These are phyloP conservation scores for Penicillium sp. DNA, from an alignment of 2,329 filamentous ascomycete species.

Conservation along the genomic window DNA sequence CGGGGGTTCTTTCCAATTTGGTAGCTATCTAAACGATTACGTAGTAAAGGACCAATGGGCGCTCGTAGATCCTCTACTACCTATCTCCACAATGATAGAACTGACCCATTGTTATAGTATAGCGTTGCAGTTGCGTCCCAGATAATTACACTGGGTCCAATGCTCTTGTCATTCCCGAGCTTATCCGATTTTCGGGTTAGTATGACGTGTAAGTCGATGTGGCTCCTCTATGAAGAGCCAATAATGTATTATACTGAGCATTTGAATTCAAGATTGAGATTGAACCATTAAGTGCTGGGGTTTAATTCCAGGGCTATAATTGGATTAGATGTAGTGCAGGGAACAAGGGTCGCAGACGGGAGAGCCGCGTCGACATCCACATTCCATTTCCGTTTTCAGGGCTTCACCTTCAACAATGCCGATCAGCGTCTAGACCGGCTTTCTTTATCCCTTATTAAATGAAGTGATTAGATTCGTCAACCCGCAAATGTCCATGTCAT, in stretches of 20 bases:
- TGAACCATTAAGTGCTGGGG: not conserved
- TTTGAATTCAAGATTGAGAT: not conserved
- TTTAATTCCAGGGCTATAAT: too few species aligned
- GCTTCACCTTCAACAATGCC: slow-evolving; percentile 1
- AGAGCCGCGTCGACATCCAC: not conserved
- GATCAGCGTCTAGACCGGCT: slow-evolving; percentile 11
- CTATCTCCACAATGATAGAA: slow-evolving; percentile 15
- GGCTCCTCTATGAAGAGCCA: not conserved
- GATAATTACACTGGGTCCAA: not conserved
- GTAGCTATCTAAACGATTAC: not conserved
- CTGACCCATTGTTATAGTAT: slow-evolving; percentile 20
- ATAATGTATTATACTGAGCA: not conserved
- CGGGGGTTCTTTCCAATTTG: not conserved
- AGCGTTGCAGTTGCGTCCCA: slow-evolving; percentile 27
- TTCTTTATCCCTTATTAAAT: not conserved
- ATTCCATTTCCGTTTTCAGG: slow-evolving; percentile 21
- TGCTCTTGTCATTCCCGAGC: not conserved
- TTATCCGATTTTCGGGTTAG: not conserved
- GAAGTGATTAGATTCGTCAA: not conserved
- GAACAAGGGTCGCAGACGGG: not conserved
- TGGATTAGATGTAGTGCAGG: not conserved
- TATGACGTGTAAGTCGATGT: slow-evolving; percentile 7
- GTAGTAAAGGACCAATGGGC: not conserved
- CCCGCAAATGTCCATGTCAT: slow-evolving; percentile 6
- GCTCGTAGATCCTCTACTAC: slow-evolving; percentile 18